phyloP scores from a whole-genome alignment of 441 rosid species.

The Pelargonium myrrhifolium region DNA sequence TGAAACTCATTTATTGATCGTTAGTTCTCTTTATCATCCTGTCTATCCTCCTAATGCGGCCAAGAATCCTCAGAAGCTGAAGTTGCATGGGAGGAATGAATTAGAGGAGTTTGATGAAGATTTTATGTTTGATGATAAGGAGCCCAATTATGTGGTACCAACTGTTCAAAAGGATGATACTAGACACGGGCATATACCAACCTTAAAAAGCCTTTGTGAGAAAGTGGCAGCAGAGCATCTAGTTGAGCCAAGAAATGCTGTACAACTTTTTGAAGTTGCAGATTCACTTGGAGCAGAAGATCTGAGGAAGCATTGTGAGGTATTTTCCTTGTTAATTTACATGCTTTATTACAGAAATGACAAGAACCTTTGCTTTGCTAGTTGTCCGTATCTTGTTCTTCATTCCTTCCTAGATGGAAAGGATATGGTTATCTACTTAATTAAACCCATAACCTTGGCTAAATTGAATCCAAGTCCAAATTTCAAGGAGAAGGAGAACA shows the following conservation, averaged over 20 bases:
- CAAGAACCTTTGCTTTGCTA: too few relatives aligned
- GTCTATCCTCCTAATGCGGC: conserved; percentile 36
- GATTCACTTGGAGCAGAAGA: conserved; percentile 89
- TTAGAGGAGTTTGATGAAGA: conserved; percentile 58
- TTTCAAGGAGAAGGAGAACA: too few relatives aligned
- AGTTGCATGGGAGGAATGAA: conserved; percentile 30
- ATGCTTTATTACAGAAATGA: too few relatives aligned
- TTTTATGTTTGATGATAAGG: conserved; percentile 48
- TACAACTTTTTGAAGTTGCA: conserved; percentile 91
- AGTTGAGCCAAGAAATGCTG: conserved; percentile 83
- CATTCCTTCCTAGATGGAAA: too few relatives aligned
- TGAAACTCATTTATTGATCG: conserved; percentile 83
- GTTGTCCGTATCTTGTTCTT: too few relatives aligned
- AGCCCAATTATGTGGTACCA: conserved; percentile 28
- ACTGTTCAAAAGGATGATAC: conserved; percentile 30
- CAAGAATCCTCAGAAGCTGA: conserved; percentile 28
- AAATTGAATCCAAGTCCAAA: too few relatives aligned
- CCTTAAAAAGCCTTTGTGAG: conserved; percentile 78
- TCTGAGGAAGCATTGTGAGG: conserved; percentile 89
- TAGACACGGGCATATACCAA: conserved; percentile 37
- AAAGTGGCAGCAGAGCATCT: conserved; percentile 80
- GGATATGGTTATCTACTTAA: too few relatives aligned
- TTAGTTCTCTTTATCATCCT: conserved; percentile 83
- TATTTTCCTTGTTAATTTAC: conserved; percentile 19
- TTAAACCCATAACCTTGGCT: too few relatives aligned